Evolutionary conservation across 441 rosid genomes (phyloP).

Genomic region (Brassica balearica): DNA sequence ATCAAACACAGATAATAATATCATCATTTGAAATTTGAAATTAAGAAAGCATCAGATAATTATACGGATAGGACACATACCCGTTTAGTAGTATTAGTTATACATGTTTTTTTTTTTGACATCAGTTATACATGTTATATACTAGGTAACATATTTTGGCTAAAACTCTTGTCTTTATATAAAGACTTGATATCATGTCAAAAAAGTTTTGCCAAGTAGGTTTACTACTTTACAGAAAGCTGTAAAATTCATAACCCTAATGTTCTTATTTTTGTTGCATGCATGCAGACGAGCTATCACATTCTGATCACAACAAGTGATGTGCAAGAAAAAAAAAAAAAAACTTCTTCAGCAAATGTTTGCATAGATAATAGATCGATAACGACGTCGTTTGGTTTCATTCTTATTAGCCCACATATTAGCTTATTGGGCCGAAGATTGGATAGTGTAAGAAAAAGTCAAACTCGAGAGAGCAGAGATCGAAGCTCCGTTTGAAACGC

Average conservation of each 20-base stretch:
- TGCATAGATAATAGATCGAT: background rate
- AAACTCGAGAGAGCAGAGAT: background rate
- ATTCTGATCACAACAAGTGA: background rate
- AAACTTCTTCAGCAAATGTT: too few species aligned
- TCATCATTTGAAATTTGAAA: too few species aligned
- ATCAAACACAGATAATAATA: too few species aligned
- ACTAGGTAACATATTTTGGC: too few species aligned
- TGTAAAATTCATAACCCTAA: constrained; percentile 3
- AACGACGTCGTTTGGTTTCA: background rate
- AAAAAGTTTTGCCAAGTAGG: constrained; percentile 1
- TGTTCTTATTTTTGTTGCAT: background rate
- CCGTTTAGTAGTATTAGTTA: too few species aligned
- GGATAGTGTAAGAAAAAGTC: background rate
- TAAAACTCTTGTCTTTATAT: too few species aligned
- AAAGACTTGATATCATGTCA: background rate
- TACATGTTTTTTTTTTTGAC: too few species aligned
- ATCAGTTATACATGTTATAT: too few species aligned
- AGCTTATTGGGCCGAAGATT: background rate
- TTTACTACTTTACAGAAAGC: background rate
- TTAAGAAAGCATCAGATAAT: too few species aligned
- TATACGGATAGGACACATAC: too few species aligned
- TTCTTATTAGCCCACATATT: background rate
- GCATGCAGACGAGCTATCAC: constrained; percentile 15
- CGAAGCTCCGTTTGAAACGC: background rate
- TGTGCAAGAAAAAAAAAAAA: background rate